Percentiles rank a stretch among this genome's conserved stretches.
phyloP scores from a whole-genome alignment of 768 basidiomycete genomes.

The Guyanaporus albipodus region DNA sequence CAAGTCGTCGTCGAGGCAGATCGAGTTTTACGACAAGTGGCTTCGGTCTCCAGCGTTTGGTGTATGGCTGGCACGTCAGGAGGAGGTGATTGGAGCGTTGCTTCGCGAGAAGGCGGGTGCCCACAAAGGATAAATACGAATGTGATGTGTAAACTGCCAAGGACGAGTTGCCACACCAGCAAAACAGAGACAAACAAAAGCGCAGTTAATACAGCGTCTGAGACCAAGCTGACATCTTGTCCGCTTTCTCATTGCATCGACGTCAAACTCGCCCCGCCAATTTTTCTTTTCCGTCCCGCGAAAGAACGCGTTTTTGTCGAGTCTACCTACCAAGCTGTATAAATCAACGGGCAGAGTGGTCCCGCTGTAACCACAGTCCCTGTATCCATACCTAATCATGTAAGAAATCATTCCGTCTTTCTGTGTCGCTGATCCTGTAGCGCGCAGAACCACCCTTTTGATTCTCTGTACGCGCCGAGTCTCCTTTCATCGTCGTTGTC shows the following conservation, averaged over 20 bases:
- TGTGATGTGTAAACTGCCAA: no score
- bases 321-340: constrained; percentile 27
- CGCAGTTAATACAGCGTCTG: constrained; percentile 13
- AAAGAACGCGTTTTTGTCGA: constrained; percentile 5
- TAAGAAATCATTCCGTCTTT: constrained; percentile 23
- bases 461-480: constrained; percentile 20
- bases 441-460: constrained; percentile 11
- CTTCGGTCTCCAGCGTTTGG: constrained; percentile 74
- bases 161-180: constrained; percentile 27
- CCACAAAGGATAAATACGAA: no score
- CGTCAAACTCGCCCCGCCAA: constrained; percentile 3
- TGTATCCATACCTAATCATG: constrained; percentile 36
- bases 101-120: constrained; percentile 32
- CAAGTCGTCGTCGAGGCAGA: constrained; percentile 57
- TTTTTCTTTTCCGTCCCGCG: constrained; percentile 1
- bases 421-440: constrained; percentile 30
- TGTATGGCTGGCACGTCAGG: constrained; percentile 74
- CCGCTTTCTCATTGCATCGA: constrained; percentile 12
- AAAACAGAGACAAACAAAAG: constrained; percentile 28
- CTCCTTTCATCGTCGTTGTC: constrained; percentile 8
- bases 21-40: constrained; percentile 77
- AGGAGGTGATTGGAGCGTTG: constrained; percentile 60
- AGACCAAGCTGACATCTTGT: constrained; percentile 7
- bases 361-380: constrained; percentile 20
- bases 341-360: constrained; percentile 13